Base-by-base conservation (phyloP, 495 filamentous ascomycete species). In the Apiosordaria backusii region DNA sequence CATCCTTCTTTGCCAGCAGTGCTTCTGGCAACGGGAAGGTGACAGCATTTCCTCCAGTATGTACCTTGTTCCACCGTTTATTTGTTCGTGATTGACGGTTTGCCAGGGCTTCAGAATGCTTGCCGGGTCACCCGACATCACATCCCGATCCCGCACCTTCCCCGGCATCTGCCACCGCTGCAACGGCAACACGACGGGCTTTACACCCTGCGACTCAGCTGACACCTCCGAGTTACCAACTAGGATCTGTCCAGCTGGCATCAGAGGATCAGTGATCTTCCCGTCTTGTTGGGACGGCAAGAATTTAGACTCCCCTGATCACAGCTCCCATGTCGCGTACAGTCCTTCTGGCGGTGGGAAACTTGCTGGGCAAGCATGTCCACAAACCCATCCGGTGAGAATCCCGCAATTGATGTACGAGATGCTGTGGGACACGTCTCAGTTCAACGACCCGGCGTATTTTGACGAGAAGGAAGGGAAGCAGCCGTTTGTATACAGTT, bases 241-340 rank as follows among this genome's bases (percentile, higher is more conserved):
- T 0, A 60, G 18, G 18, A 13, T 35, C 73, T 55, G 68, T 70
- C 2, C 66, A 55, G 54, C 50, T 70, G 24, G 76, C 74, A 25
- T 75, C 73, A 0, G 75, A 72, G 50, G 62, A 50, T 0, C 70
- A 73, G 7, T 75, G 71, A 0, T 77, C 54, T 71, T 75, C 35
- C 63, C 21, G 10, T 58, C 50, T 5, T 92, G 90, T 81, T 92
- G 88, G 87, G 87, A 92, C 71, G 87, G 88, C 23, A 80, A 68
- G 40, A 80, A 88, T 29, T 83, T 85, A 61, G 82, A 86, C 70
- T 76, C 75, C 4, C 60, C 75, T 0, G 78, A 86, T 73, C 84
- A 88, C 72, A 82, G 83, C 74, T 78, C 79, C 15, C 87, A 89
- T 72, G 80, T 89, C 70, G 72, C 78, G 3, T 88, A 85, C 67